Base-by-base conservation (phyloP, 306 rosid species). In the Medicago arabica region DNA sequence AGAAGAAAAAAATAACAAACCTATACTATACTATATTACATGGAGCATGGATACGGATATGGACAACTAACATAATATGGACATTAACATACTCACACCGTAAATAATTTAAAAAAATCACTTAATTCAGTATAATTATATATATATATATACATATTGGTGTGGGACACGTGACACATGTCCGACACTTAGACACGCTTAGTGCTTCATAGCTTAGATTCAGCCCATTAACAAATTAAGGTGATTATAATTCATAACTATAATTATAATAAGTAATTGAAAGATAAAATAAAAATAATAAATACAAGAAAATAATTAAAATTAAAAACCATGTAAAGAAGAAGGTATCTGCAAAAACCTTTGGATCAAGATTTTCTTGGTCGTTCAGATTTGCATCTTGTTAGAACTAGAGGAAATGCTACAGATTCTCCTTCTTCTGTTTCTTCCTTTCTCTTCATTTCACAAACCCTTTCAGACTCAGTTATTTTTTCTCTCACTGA, bases 351-450 rank as follows among this genome's bases (percentile, higher is more conserved):
- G 31, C 31, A 28, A 28, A 28, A 28, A 55, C 61, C 31, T 55
- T 16, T 4, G 9, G 13, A 36, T 63, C 23, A 63, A 34, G 1
- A 1, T 36, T 9, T 82, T 93, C 96, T 87, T 1, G 87, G 85
- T 12, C 94, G 96, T 68, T 89, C 96, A 18, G 98, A 91, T 83
- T 91, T 91, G 83, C 98, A 88, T 87, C 97, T 84, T 2, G 90
- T 93, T 13, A 91, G 91, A 13, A 85, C 85, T 38, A 85, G 46
- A 21, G 89, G 90, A 25, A 72, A 74, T 2, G 43, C 81, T 2
- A 46, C 81, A 13, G 63, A 63, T 53, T 78, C 82, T 17, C 59
- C 83, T 5, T 53, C 38, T 28, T 28, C 54, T 13, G 43, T 76
- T 53, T 34, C 75, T 67, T 79, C 84, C 50, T 61, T 78, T 71